A percentile compares a stretch with the other conserved stretches of the same genome.
phyloP scores from a whole-genome alignment of 2,329 filamentous ascomycete genomes.

The Epichloe scottii region DNA sequence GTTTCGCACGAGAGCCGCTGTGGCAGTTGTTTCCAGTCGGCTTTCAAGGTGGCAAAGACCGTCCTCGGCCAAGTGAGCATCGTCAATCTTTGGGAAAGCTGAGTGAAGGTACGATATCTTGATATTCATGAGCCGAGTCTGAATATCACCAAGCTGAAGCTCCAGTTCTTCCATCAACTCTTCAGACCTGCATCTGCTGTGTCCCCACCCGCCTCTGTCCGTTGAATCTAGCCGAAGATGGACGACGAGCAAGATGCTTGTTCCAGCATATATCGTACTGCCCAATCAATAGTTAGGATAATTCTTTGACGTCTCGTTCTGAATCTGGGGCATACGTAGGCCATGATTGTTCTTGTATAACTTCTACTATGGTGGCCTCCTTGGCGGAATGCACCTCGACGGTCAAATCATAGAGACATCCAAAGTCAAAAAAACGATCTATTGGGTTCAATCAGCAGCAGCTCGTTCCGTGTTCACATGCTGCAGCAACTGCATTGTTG shows the following conservation, averaged over 20 bases:
- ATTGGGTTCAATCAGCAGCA: conserved; percentile 1
- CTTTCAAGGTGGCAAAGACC: conserved; percentile 32
- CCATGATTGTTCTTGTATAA: conserved; percentile 31
- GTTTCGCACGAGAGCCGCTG: conserved; percentile 36
- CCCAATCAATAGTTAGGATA: conserved; percentile 7
- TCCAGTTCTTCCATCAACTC: conserved; percentile 48
- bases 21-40: conserved; percentile 38
- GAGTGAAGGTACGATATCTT: conserved; percentile 43
- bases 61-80: conserved; percentile 9
- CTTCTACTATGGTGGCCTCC: conserved; percentile 30
- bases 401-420: conserved; percentile 35
- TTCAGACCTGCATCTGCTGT: conserved; percentile 33
- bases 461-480: too few species aligned
- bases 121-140: conserved; percentile 37
- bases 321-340: conserved; percentile 21
- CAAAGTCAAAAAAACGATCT: conserved; percentile 28
- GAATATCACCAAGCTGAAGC: conserved; percentile 36
- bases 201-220: conserved; percentile 6
- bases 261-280: conserved; percentile 31
- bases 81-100: conserved; percentile 31
- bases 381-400: conserved; percentile 31
- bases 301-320: background rate
- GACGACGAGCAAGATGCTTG: conserved; percentile 35
- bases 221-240: conserved; percentile 26
- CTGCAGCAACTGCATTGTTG: background rate